Conservation (phyloP, 805 yeast genomes). For the Pichia heedii region DNA sequence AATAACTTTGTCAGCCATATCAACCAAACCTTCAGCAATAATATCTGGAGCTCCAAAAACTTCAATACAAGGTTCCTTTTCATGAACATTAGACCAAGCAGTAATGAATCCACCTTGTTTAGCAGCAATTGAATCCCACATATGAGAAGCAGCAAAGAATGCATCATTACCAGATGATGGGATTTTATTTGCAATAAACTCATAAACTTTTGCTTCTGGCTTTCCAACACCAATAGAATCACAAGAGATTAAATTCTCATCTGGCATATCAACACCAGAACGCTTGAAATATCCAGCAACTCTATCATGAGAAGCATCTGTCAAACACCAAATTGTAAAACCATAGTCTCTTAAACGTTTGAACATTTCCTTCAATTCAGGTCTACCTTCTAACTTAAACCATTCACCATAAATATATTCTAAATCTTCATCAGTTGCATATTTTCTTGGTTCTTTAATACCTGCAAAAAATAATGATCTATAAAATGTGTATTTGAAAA, state of each 20-base stretch:
- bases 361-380: constrained; percentile 23
- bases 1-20: constrained; percentile 24
- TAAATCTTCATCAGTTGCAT: constrained; percentile 23
- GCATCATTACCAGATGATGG: constrained; percentile 23
- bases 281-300: constrained; percentile 22
- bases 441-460: constrained; percentile 20
- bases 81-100: constrained; percentile 27
- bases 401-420: constrained; percentile 19
- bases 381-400: constrained; percentile 21
- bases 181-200: constrained; percentile 20
- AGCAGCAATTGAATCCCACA: constrained; percentile 29
- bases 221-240: constrained; percentile 25
- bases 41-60: constrained; percentile 25
- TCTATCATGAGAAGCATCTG: constrained; percentile 23
- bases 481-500: constrained; percentile 22
- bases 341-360: constrained; percentile 23
- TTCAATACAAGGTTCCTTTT: constrained; percentile 22
- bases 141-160: constrained; percentile 27
- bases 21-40: constrained; percentile 22
- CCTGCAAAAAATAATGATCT: constrained; percentile 23
- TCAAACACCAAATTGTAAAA: constrained; percentile 25
- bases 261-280: constrained; percentile 22
- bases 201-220: constrained; percentile 23
- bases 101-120: constrained; percentile 24
- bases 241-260: constrained; percentile 23